These are phyloP conservation scores for Limnanthes douglasii DNA, from an alignment of 345 rosid genomes.

Conservation along the genomic window DNA sequence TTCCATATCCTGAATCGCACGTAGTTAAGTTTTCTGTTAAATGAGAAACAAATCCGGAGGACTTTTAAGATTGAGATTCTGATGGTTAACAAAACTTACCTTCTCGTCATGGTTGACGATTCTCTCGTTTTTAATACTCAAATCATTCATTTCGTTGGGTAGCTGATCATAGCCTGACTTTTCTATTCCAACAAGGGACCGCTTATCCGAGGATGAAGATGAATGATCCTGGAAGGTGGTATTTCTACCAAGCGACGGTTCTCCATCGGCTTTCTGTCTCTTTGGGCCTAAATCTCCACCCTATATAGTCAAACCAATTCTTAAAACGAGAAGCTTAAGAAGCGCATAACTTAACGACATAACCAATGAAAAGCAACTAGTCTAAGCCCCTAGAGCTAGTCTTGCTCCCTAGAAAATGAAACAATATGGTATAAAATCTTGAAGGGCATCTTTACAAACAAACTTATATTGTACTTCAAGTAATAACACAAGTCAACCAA, in stretches of 20 bases:
- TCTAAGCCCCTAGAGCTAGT: too few relatives aligned
- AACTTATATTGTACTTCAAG: too few relatives aligned
- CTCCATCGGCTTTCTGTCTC: constrained; percentile 50
- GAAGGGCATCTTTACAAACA: too few relatives aligned
- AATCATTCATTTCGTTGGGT: constrained; percentile 37
- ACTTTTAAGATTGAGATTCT: neutral
- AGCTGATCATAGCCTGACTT: constrained; percentile 29
- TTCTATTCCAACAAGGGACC: constrained; percentile 7
- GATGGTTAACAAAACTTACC: constrained; percentile 19
- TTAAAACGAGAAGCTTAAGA: too few relatives aligned
- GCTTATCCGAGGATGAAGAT: constrained; percentile 26
- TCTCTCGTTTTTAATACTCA: constrained; percentile 40
- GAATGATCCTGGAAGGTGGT: constrained; percentile 23
- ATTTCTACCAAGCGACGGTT: constrained; percentile 13
- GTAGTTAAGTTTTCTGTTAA: too few relatives aligned
- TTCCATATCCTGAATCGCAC: constrained; percentile 14
- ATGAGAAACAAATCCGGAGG: neutral
- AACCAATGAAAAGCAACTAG: too few relatives aligned
- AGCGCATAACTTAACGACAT: too few relatives aligned
- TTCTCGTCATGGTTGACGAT: constrained; percentile 24
- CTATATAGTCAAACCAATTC: constrained; percentile 12
- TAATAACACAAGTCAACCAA: too few relatives aligned
- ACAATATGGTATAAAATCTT: too few relatives aligned
- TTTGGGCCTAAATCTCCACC: constrained; percentile 55
- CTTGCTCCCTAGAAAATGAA: too few relatives aligned